Base-by-base conservation (phyloP, 805 yeast genomes). In the Saccharomyces cerevisiae region DNA sequence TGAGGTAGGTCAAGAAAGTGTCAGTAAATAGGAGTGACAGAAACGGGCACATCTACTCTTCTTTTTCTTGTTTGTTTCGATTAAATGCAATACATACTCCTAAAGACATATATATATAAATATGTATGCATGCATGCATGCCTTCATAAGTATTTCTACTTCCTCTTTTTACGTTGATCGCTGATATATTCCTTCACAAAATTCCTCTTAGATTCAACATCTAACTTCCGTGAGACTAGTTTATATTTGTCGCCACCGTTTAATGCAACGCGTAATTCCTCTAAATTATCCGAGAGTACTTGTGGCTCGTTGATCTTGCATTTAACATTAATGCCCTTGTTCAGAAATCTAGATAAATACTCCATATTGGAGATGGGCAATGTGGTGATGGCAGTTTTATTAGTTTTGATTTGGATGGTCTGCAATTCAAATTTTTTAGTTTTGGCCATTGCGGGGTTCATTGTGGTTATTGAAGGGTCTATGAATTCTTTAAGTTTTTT, bases 221-320 rank as follows among this genome's bases (percentile, higher is more conserved):
- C 73, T 32, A 84, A 70, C 1, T 73, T 73, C 14, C 69, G 69
- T 3, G 83, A 81, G 0, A 82, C 73, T 3, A 76, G 65, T 53
- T 79, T 77, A 53, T 79, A 67, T 52, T 79, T 75, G 30, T 85
- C 85, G 30, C 71, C 74, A 43, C 73, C 75, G 1, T 73, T 67
- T 54, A 79, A 57, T 1, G 67, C 57, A 13, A 55, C 51, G 55
- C 74, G 69, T 10, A 70, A 55, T n/a, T 60, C 60, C 4, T 57
- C 60, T 21, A 71, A 49, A 2, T 67, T 59, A 0, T 61, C 55
- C 5, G 60, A 69, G 2, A 62, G 28, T 11, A 57, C 53, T 26
- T 63, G 57, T 9, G 61, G 51, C 28, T 64, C 60, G 31, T 66
- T 61, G 1, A 70, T 50, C 48, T 65, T 71, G 31, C 61, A 58